Percentiles rank a stretch among this genome's conserved stretches.
Conservation (phyloP, 2,329 filamentous ascomycete genomes). For the Metarhizium sp. region DNA sequence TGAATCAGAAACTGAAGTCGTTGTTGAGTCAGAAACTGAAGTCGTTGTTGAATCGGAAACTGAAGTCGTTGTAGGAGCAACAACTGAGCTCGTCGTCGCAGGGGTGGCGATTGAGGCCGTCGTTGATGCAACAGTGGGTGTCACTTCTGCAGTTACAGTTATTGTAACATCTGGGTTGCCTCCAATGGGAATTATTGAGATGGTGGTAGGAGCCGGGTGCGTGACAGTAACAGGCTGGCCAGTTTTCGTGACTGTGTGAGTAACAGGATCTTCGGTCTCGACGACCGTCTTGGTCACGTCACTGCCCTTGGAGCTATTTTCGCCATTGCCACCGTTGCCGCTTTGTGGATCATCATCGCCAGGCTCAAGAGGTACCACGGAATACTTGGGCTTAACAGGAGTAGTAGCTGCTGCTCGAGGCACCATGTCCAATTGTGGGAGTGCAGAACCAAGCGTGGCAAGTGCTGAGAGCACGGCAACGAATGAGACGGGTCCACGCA, state of each 20-base stretch:
- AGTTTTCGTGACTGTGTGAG: slow-evolving; percentile 17
- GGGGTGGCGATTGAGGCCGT: neutral
- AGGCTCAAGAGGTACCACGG: slow-evolving; percentile 29
- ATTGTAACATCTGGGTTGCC: slow-evolving; percentile 1
- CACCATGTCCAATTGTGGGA: slow-evolving; percentile 17
- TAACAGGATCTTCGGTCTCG: slow-evolving; percentile 13
- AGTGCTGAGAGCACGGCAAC: slow-evolving; percentile 20
- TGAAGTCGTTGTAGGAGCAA: too few relatives aligned
- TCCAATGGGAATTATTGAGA: slow-evolving; percentile 21
- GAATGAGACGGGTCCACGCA: slow-evolving; percentile 21
- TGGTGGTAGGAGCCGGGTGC: slow-evolving; percentile 18
- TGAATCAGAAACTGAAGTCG: too few relatives aligned
- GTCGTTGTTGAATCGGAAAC: too few relatives aligned
- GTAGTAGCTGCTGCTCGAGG: slow-evolving; percentile 12
- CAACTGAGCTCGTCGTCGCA: neutral
- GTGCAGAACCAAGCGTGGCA: slow-evolving; percentile 15
- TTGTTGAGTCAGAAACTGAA: too few relatives aligned
- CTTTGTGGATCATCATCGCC: slow-evolving; percentile 14
- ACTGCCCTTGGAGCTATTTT: slow-evolving; percentile 10
- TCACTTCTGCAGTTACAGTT: neutral
- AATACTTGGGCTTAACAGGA: slow-evolving; percentile 23
- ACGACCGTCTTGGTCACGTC: slow-evolving; percentile 20
- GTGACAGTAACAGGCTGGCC: slow-evolving; percentile 18
- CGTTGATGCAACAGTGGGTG: slow-evolving; percentile 1
- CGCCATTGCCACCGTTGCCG: slow-evolving; percentile 5